Evolutionary conservation across 176 grass and related monocot genomes (phyloP).

Genomic region (Ensete ventricosum): DNA sequence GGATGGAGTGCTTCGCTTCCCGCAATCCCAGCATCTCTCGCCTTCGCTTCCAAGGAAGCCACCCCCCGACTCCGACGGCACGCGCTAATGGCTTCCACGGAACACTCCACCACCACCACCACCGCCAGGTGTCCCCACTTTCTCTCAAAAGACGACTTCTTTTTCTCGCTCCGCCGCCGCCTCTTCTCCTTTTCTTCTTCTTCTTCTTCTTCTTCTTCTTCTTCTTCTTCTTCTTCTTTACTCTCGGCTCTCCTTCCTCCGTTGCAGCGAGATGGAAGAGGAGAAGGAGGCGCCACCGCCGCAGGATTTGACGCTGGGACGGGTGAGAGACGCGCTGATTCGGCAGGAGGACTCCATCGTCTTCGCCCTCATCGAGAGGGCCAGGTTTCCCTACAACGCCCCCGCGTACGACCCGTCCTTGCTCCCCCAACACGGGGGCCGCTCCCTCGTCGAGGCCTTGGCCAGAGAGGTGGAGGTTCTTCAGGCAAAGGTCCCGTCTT

Average conservation of each 20-base stretch:
- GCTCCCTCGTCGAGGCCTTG: conserved; percentile 52
- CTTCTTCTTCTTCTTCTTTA: background rate
- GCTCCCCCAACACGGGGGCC: conserved; percentile 4
- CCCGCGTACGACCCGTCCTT: conserved; percentile 35
- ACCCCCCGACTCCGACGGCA: background rate
- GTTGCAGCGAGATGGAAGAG: background rate
- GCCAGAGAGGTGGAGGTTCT: conserved; percentile 51
- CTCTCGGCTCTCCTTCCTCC: background rate
- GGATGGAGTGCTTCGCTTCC: no score
- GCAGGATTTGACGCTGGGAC: conserved; percentile 42
- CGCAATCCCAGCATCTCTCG: no score
- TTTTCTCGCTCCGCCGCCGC: background rate
- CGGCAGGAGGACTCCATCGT: conserved; percentile 88
- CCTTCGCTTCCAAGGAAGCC: background rate
- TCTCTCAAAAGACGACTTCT: background rate
- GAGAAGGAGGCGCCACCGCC: conserved; percentile 1
- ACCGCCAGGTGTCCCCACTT: background rate
- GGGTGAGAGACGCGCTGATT: conserved; percentile 67
- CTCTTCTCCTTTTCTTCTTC: background rate
- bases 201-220: background rate
- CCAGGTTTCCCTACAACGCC: conserved; percentile 57
- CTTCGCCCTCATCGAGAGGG: conserved; percentile 76
- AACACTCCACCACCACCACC: background rate
- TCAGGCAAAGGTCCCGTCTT: conserved; percentile 45
- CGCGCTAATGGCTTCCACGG: background rate